Evolutionary conservation across 1,284 basidiomycete genomes (phyloP).

Genomic region (Sanghuangporus sanghuang): DNA sequence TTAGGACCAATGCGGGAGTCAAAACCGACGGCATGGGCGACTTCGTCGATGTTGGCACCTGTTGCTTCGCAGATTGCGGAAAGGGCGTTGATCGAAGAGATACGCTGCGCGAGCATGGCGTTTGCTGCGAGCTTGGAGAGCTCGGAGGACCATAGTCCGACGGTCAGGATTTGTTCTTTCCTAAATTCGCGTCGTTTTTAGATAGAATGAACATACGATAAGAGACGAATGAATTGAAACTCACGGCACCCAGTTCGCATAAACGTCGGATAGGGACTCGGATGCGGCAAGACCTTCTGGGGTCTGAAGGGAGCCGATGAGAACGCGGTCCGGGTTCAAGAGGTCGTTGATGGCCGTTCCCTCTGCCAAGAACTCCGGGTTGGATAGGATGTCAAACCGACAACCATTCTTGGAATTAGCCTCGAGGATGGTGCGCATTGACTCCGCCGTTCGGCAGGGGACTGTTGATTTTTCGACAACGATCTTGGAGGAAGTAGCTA

Average conservation of each 20-base stretch:
- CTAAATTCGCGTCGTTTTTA: slow-evolving; percentile 30
- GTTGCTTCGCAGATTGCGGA: slow-evolving; percentile 99
- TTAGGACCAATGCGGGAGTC: slow-evolving; percentile 93
- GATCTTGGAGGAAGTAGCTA: slow-evolving; percentile 91
- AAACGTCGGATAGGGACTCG: slow-evolving; percentile 71
- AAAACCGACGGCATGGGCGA: slow-evolving; percentile 90
- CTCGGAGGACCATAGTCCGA: slow-evolving; percentile 98
- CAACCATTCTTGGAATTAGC: slow-evolving; percentile 92
- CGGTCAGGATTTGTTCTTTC: slow-evolving; percentile 79
- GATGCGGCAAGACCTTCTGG: slow-evolving; percentile 82
- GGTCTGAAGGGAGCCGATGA: slow-evolving; percentile 94
- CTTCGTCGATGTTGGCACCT: slow-evolving; percentile 98
- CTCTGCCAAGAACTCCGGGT: slow-evolving; percentile 98
- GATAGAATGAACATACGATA: no score
- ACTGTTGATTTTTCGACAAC: slow-evolving; percentile 99
- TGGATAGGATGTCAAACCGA: slow-evolving; percentile 97
- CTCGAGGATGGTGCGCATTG: slow-evolving; percentile 98
- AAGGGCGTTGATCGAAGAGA: slow-evolving; percentile 96
- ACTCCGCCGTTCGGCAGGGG: slow-evolving; percentile 96
- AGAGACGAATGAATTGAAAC: slow-evolving; percentile 28
- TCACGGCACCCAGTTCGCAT: slow-evolving; percentile 94
- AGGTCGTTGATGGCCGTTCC: slow-evolving; percentile 94
- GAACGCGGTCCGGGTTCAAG: slow-evolving; percentile 87
- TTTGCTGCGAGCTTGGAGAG: slow-evolving; percentile 98
- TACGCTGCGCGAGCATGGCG: slow-evolving; percentile 97